Evolutionary conservation across 2,329 filamentous ascomycete genomes (phyloP), one percentile per base, ranked within the genome.

Genomic region (Shiraia sp.): DNA sequence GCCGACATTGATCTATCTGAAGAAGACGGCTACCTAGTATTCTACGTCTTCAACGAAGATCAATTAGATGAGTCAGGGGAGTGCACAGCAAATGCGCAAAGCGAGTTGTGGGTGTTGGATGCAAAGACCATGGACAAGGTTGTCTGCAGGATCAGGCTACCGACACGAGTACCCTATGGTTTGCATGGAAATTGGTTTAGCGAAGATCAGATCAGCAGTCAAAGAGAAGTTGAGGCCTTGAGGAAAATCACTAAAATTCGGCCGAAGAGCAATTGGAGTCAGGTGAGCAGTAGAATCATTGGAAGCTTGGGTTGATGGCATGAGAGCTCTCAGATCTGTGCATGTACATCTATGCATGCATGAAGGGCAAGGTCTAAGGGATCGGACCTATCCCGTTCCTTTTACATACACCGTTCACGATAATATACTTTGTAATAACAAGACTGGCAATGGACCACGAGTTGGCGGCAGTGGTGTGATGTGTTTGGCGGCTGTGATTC

Each of bases 81-180:
- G 27, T 80, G 77, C 37, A 54, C 42, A n/a, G 42, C 50, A 7
- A 42, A 54, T 1, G 63, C 71, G 0, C 63, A 66, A 1, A 83
- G 79, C 23, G 84, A 88, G 62, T 69, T 88, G 0, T 89, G 85
- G 85, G 72, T 88, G 10, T 75, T 88, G 22, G 78, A 88, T 55
- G 85, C 84, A 0, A 76, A 61, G 45, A 72, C 73, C 2, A 88
- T 89, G 84, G 72, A 61, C 16, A 73, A 80, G 3, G 71, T 88
- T 0, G 74, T 86, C 3, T 80, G 77, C 5, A 76, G 73, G 44
- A 73, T 88, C 3, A 65, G 68, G 14, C 66, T 89, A 24, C 84
- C 83, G 2, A 83, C 86, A 51, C 68, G 85, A 10, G 83, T 88
- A 1, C 84, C 85, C 0, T 88, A 88, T 54, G 85, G 85, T 0